Conservation (phyloP, 2,329 filamentous ascomycete species). For the Aspergillus uvarum region DNA sequence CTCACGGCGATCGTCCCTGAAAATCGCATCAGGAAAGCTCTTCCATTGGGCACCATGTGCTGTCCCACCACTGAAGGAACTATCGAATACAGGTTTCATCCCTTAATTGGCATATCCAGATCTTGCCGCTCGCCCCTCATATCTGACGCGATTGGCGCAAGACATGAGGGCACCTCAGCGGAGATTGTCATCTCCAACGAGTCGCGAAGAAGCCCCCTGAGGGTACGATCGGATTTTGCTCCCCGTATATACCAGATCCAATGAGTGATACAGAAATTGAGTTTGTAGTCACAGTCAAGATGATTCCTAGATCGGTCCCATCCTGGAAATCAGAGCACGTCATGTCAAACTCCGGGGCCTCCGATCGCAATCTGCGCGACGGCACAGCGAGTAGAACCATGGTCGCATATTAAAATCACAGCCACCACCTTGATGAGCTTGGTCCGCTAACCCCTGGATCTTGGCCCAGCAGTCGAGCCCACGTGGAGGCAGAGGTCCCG, state of each 20-base stretch:
- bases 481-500: not conserved
- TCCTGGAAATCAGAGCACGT: not conserved
- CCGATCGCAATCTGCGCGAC: not conserved
- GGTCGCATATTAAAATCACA: no score
- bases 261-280: no score
- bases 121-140: no score
- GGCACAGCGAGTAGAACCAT: no score
- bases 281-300: no score
- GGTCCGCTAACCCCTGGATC: not conserved
- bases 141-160: no score
- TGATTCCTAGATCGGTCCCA: not conserved
- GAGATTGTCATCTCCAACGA: no score
- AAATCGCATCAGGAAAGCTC: not conserved
- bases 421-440: not conserved
- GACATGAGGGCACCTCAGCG: no score
- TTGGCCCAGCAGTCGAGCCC: not conserved
- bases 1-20: not conserved
- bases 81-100: not conserved
- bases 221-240: no score
- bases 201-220: no score
- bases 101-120: not conserved
- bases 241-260: no score
- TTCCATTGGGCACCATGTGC: not conserved
- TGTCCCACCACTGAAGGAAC: not conserved
- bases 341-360: not conserved